Percentiles rank a stretch among this genome's conserved stretches.
These are phyloP conservation scores for Leccinum pseudoinsigne DNA, from an alignment of 1,284 basidiomycete species.

Conservation along the genomic window DNA sequence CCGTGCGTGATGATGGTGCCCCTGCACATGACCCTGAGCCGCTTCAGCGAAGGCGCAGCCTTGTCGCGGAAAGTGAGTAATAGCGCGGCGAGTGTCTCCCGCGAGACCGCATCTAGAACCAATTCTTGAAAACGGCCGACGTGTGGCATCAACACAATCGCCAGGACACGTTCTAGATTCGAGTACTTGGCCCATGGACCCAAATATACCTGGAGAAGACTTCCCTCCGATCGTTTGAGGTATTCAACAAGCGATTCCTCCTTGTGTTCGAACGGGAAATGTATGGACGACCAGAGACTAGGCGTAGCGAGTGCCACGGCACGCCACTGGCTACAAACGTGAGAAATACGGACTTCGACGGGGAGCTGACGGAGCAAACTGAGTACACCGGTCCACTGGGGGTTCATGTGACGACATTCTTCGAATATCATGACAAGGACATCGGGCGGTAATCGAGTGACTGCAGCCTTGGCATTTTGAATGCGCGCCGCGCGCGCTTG, in stretches of 20 bases:
- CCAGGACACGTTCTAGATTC: conserved; percentile 29
- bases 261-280: conserved; percentile 33
- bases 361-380: conserved; percentile 36
- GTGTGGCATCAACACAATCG: conserved; percentile 30
- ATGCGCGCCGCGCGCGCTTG: conserved; percentile 33
- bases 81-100: conserved; percentile 30
- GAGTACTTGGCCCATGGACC: conserved; percentile 35
- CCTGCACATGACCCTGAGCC: conserved; percentile 32
- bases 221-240: conserved; percentile 32
- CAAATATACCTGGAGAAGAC: conserved; percentile 32
- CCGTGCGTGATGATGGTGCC: conserved; percentile 33
- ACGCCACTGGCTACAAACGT: conserved; percentile 35
- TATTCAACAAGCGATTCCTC: conserved; percentile 31
- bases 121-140: conserved; percentile 31
- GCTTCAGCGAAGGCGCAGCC: conserved; percentile 27
- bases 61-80: conserved; percentile 27
- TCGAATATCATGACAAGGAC: conserved; percentile 35
- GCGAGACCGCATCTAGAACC: conserved; percentile 32
- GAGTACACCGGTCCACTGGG: conserved; percentile 35
- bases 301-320: conserved; percentile 33
- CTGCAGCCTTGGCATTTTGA: conserved; percentile 28
- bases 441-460: conserved; percentile 32
- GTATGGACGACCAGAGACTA: conserved; percentile 32
- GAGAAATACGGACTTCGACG: conserved; percentile 32
- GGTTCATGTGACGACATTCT: conserved; percentile 33